Conservation (phyloP, 2,329 filamentous ascomycete genomes). For the Trichocomaceae sp. region DNA sequence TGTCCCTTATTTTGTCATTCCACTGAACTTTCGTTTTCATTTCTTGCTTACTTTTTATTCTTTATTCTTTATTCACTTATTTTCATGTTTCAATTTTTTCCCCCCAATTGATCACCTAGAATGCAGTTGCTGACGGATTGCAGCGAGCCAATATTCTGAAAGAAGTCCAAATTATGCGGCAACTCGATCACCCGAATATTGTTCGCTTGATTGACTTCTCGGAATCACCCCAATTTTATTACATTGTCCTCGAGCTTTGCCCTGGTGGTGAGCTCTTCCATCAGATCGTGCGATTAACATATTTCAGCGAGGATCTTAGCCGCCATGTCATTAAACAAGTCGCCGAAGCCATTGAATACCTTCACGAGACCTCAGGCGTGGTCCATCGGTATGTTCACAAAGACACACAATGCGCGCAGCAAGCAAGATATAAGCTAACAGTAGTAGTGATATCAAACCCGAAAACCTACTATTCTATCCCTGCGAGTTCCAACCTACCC, state of each 20-base stretch:
- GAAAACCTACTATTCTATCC: conserved; percentile 95
- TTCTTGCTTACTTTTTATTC: neutral
- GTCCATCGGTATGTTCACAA: conserved; percentile 89
- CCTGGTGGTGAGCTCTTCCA: conserved; percentile 96
- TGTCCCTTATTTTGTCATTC: conserved; percentile 11
- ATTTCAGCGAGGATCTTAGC: conserved; percentile 94
- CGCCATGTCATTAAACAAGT: conserved; percentile 93
- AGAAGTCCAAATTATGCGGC: conserved; percentile 97
- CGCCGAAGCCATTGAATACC: conserved; percentile 84
- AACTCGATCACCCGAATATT: conserved; percentile 93
- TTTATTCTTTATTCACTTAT: conserved; percentile 2
- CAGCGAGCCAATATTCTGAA: conserved; percentile 96
- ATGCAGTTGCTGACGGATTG: conserved; percentile 22
- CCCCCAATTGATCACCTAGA: conserved; percentile 6
- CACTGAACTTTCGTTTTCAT: neutral
- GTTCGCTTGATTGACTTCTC: conserved; percentile 89
- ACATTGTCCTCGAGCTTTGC: conserved; percentile 91
- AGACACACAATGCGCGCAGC: too few relatives aligned
- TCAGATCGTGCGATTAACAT: conserved; percentile 94
- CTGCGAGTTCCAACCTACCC: conserved; percentile 72
- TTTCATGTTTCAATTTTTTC: too few relatives aligned
- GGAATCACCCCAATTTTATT: conserved; percentile 92
- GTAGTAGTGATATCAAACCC: conserved; percentile 86
- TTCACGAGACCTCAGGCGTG: conserved; percentile 91
- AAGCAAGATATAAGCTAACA: neutral